Evolutionary conservation across 202 grass and related monocot genomes (phyloP).

Genomic region (Saccharum hybrid): DNA sequence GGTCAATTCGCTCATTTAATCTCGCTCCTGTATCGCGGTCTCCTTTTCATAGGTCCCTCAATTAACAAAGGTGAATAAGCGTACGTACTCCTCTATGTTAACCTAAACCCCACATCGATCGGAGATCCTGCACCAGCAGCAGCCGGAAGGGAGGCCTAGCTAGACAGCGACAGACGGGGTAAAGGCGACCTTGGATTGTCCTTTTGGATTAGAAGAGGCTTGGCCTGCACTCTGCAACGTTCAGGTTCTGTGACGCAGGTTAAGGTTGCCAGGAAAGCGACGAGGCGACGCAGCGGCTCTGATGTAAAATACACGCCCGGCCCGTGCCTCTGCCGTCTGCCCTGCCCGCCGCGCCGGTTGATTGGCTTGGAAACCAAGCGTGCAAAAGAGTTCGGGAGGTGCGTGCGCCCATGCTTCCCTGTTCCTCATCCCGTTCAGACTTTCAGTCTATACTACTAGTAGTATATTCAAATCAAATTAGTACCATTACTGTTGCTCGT

Average conservation of each 20-base stretch:
- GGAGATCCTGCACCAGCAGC: not conserved
- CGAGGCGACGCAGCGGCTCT: slow-evolving; percentile 15
- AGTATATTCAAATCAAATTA: not conserved
- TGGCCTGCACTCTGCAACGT: slow-evolving; percentile 18
- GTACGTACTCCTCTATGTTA: not conserved
- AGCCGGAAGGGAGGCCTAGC: not conserved
- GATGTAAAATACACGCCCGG: slow-evolving; percentile 16
- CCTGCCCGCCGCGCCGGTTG: not conserved
- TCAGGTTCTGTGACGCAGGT: slow-evolving; percentile 29
- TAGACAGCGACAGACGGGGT: not conserved
- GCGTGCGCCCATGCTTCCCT: slow-evolving; percentile 20
- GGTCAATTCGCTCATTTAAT: slow-evolving; percentile 10
- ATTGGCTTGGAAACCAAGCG: slow-evolving; percentile 67
- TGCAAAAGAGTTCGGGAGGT: slow-evolving; percentile 29
- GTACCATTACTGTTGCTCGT: not conserved
- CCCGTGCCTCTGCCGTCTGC: not conserved
- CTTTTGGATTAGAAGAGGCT: slow-evolving; percentile 11
- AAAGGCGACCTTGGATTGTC: slow-evolving; percentile 11
- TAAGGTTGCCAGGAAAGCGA: slow-evolving; percentile 43
- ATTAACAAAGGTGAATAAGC: no score
- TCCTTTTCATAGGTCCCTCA: slow-evolving; percentile 19
- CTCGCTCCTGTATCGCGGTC: slow-evolving; percentile 24
- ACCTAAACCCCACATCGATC: slow-evolving; percentile 20
- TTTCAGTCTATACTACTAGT: not conserved
- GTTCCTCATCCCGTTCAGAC: not conserved